Conservation (phyloP, 345 rosid species). For the Trapa incisa region DNA sequence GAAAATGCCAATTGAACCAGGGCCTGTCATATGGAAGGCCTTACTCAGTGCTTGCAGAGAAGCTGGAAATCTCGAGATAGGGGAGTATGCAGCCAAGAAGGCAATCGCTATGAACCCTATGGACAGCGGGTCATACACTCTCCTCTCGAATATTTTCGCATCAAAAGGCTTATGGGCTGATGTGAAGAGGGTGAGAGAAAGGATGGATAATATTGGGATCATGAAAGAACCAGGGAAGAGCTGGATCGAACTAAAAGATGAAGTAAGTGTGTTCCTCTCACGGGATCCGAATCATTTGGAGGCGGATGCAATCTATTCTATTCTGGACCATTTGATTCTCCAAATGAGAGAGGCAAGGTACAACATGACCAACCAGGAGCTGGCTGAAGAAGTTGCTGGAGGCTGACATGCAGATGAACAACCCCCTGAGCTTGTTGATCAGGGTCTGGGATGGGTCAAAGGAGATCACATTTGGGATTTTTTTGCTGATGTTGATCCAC, state of each 20-base stretch:
- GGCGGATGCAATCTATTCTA: constrained; percentile 25
- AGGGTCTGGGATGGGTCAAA: constrained; percentile 43
- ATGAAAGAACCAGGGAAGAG: constrained; percentile 67
- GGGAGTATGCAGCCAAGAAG: constrained; percentile 56
- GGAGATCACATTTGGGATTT: constrained; percentile 45
- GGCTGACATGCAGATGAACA: constrained; percentile 20
- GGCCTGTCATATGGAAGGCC: constrained; percentile 56
- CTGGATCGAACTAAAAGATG: constrained; percentile 45
- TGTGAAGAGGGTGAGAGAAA: constrained; percentile 47
- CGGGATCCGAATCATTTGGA: constrained; percentile 35
- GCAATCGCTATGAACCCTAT: constrained; percentile 43
- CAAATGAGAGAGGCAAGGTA: constrained; percentile 30
- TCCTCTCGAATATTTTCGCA: constrained; percentile 56
- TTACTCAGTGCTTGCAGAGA: constrained; percentile 48
- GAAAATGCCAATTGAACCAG: constrained; percentile 40
- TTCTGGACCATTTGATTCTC: constrained; percentile 31
- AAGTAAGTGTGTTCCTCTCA: constrained; percentile 39
- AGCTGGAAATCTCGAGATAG: constrained; percentile 39
- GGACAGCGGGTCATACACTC: constrained; percentile 54
- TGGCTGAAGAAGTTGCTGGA: constrained; percentile 23
- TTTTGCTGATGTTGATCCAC: constrained; percentile 40
- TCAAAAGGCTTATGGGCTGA: constrained; percentile 64
- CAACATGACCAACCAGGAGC: constrained; percentile 12
- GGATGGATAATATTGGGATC: constrained; percentile 46
- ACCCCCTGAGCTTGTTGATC: constrained; percentile 52